Base-by-base conservation (phyloP, 225 moss, liverwort and hornwort species). In the Sphagnum tenellum region DNA sequence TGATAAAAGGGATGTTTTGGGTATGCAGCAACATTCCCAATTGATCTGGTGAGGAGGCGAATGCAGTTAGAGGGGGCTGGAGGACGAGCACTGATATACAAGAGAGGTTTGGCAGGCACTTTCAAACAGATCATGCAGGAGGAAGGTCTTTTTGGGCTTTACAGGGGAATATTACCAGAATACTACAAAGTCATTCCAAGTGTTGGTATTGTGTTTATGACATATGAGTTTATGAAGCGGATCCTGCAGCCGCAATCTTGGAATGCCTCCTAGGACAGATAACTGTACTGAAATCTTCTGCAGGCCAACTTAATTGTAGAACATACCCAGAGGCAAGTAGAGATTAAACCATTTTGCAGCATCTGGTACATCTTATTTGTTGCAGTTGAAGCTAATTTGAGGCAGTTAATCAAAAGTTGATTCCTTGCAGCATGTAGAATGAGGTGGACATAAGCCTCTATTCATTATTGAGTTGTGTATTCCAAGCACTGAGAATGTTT, bases 181-280 rank as follows among this genome's bases (percentile, higher is more conserved):
- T 96, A 96, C 68, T 96, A 86, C 75, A 96, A 96, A 78, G 96
- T 96, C 69, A 89, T 96, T 76, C 96, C 96, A 56, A 96, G 96
- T 70, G 96, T 96, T 75, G 96, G 96, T 64, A 96, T 96, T 79
- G 92, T 91, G 68, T 96, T 96, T 71, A 92, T 96, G 96, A 96
- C 96, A 50, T 96, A 92, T 59, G 96, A 96, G 79, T 85, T 92
- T 80, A 89, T 92, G 88, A 92, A 96, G 72, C 89, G 86, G 75
- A 74, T 89, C 72, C 86, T 96, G 66, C 76, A 78, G 72, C 88
- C 95, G 55, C 79, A 81, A 61, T 72, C 84, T 59, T 89, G 88
- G 81, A 84, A 88, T 63, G 88, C 75, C 56, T 63, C 77, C 68
- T 80, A 84, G 80, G 67, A 58, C 57, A 7, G 51, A 63, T 66